Evolutionary conservation across 257 asterid genomes (phyloP).

Genomic region (Leptodermis oblonga): DNA sequence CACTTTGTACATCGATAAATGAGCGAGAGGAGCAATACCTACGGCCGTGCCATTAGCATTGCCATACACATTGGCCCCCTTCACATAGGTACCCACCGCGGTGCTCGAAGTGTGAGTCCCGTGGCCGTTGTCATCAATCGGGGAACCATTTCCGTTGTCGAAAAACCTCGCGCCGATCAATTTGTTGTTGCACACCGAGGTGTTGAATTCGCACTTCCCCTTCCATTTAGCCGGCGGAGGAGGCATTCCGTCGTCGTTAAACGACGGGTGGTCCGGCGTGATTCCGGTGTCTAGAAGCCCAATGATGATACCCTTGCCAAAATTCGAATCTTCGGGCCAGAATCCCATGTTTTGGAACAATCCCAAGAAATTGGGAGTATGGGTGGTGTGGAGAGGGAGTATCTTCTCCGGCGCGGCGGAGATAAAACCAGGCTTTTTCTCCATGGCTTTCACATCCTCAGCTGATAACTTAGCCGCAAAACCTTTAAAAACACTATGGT

Average conservation of each 20-base stretch:
- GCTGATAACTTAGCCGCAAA: slow-evolving; percentile 6
- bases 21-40: neutral
- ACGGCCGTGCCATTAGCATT: neutral
- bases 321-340: neutral
- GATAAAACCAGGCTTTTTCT: neutral
- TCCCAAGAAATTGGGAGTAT: slow-evolving; percentile 6
- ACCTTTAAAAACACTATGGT: slow-evolving; percentile 7
- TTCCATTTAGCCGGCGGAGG: slow-evolving; percentile 8
- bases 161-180: slow-evolving; percentile 6
- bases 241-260: slow-evolving; percentile 3
- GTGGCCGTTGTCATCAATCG: neutral
- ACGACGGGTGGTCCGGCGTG: slow-evolving; percentile 3
- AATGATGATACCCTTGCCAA: slow-evolving; percentile 2
- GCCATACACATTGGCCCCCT: neutral
- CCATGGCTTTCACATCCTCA: slow-evolving; percentile 8
- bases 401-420: neutral
- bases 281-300: slow-evolving; percentile 11
- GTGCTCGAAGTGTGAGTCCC: slow-evolving; percentile 1
- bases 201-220: neutral
- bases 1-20: neutral
- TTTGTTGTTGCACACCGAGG: neutral
- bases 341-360: slow-evolving; percentile 12
- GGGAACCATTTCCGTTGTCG: neutral
- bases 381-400: neutral
- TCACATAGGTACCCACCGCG: neutral